A percentile compares a stretch with the other conserved stretches of the same genome.
Conservation (phyloP, 1,284 basidiomycete species). For the Cystobasidium slooffiae region DNA sequence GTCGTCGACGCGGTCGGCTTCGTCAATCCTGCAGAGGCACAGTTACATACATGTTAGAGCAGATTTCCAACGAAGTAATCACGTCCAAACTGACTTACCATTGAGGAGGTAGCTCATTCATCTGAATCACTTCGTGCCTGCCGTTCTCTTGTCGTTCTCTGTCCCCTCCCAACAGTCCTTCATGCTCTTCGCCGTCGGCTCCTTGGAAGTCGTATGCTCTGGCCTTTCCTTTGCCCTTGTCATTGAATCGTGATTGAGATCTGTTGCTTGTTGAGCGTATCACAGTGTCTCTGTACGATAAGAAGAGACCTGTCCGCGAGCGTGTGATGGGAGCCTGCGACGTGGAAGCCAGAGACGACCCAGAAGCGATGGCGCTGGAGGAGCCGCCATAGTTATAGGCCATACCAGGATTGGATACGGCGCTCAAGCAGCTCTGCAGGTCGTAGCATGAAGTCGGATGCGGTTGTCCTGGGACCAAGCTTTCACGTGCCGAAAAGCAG, state of each 20-base stretch:
- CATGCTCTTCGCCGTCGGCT: conserved; percentile 41
- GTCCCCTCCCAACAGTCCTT: conserved; percentile 42
- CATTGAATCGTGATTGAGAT: conserved; percentile 55
- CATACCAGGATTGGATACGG: background rate
- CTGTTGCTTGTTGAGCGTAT: conserved; percentile 63
- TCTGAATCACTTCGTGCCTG: conserved; percentile 61
- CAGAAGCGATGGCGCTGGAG: conserved; percentile 6
- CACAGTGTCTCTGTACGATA: conserved; percentile 88
- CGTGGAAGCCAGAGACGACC: conserved; percentile 19
- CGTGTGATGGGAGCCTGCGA: conserved; percentile 62
- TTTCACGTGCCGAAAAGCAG: background rate
- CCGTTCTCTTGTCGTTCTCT: conserved; percentile 44
- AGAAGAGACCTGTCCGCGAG: conserved; percentile 88
- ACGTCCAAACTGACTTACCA: conserved; percentile 62
- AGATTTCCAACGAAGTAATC: conserved; percentile 31
- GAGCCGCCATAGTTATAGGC: conserved; percentile 11
- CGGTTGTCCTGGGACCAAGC: conserved; percentile 2
- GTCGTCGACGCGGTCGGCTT: conserved; percentile 83
- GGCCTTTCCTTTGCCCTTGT: conserved; percentile 66
- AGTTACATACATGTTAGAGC: conserved; percentile 19
- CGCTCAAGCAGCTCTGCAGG: background rate
- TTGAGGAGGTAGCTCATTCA: conserved; percentile 68
- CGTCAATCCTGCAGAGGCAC: conserved; percentile 73
- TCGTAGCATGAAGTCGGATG: background rate
- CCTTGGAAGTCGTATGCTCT: conserved; percentile 63